Evolutionary conservation across 768 basidiomycete species (phyloP), one percentile per base, ranked within the genome.

Genomic region (Hypsizygus marmoreus): DNA sequence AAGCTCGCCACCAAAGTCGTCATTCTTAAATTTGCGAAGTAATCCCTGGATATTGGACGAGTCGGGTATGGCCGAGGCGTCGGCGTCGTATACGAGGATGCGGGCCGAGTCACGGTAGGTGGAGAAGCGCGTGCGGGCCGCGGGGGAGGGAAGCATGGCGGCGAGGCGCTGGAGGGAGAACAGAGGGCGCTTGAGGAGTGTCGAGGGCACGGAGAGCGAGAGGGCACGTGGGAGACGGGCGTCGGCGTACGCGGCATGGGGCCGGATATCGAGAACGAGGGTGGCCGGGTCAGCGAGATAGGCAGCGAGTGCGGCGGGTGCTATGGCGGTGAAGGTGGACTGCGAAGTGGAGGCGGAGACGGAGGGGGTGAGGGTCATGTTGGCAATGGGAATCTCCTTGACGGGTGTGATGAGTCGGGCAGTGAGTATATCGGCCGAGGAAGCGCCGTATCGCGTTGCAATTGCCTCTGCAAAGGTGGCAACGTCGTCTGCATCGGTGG

Each of bases 181-280:
- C 3, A 85, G 75, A 1, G 93, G 93, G 0, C 95, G 84, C 52
- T 92, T 93, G 61, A 98, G 84, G 16, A 97, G 84, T 0, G 94
- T 97, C 2, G 95, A 93, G 1, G 95, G 95, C 4, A 97, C 89
- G 36, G 89, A 90, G 51, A 98, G 80, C 37, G 91, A 91, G 42
- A 97, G 71, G 6, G 93, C 85, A 37, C 67, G 57, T 30, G 77
- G 76, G 23, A 97, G 55, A 39, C 92, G 85, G 17, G 83, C 82
- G 7, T 76, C 59, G 5, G 80, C 67, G 63, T 81, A 86, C 6
- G 86, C 80, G 13, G 86, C 84, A 66, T 90, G 88, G 9, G 92
- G 84, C 0, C 95, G 82, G 43, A 97, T 85, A 70, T 97, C 95
- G 68, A 98, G 75, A 57, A 97, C 66, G 60, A 98, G 84, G 6